Evolutionary conservation across 164 flowering plant genomes (phyloP).

Genomic region (Stephania japonica): DNA sequence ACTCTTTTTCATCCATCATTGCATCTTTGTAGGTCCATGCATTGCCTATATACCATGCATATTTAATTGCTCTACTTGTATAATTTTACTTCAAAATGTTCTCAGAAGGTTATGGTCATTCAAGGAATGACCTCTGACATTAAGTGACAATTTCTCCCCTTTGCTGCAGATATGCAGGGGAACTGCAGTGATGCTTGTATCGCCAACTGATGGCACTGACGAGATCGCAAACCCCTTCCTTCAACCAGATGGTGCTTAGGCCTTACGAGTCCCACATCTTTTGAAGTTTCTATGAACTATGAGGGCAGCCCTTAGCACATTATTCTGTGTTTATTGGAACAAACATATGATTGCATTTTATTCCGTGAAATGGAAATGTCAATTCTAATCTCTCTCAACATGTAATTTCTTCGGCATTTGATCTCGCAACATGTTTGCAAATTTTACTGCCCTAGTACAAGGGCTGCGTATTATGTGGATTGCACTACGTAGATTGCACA

Average conservation of each 20-base stretch:
- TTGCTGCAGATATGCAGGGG: constrained; percentile 63
- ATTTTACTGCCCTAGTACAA: too few species aligned
- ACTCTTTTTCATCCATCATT: too few species aligned
- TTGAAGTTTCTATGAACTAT: background rate
- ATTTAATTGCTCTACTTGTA: too few species aligned
- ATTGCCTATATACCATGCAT: too few species aligned
- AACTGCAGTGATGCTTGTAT: constrained; percentile 97
- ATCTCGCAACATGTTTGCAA: background rate
- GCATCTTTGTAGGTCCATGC: too few species aligned
- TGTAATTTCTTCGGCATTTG: background rate
- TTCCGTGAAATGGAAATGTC: background rate
- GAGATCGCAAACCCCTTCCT: constrained; percentile 90
- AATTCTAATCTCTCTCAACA: background rate
- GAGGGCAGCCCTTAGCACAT: background rate
- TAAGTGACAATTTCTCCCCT: background rate
- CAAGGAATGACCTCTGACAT: background rate
- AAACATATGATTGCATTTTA: too few species aligned
- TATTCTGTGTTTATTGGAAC: background rate
- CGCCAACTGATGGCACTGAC: constrained; percentile 96
- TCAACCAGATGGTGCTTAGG: constrained; percentile 81
- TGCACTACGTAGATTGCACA: too few species aligned
- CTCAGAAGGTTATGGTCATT: too few species aligned
- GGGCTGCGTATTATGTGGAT: too few species aligned
- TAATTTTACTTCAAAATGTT: background rate
- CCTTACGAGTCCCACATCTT: background rate